Conservation (phyloP, 208 protist genomes). For the Tritrichomonas foetus region DNA sequence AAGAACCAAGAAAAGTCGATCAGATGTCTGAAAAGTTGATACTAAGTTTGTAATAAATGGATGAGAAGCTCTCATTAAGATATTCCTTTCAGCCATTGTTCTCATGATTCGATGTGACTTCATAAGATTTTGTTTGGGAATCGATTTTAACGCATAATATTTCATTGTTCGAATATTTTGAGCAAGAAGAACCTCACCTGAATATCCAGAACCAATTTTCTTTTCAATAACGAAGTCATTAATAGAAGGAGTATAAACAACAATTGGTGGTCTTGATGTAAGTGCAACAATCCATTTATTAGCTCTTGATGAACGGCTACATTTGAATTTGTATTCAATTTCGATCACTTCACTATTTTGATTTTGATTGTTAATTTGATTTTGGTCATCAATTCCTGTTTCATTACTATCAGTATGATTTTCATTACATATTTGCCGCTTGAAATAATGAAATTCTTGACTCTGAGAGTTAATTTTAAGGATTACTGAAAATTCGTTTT, state of each 20-base stretch:
- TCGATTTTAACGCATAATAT: background rate
- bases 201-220: background rate
- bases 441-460: no score
- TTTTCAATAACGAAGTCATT: background rate
- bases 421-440: no score
- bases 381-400: no score
- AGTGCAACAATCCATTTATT: conserved; percentile 22
- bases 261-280: background rate
- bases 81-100: background rate
- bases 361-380: no score
- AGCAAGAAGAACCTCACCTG: background rate
- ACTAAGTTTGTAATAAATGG: background rate
- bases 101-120: background rate
- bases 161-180: background rate
- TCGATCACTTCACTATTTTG: no score
- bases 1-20: background rate
- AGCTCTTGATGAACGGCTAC: background rate
- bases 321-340: no score
- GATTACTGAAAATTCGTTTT: no score
- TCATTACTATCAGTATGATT: no score
- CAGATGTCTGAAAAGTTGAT: background rate
- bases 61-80: background rate
- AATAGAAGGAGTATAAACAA: background rate
- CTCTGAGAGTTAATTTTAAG: no score
- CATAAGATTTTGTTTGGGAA: background rate